Evolutionary conservation across 495 filamentous ascomycete species (phyloP).

Genomic region (Pseudomonodictys pantanalensis): DNA sequence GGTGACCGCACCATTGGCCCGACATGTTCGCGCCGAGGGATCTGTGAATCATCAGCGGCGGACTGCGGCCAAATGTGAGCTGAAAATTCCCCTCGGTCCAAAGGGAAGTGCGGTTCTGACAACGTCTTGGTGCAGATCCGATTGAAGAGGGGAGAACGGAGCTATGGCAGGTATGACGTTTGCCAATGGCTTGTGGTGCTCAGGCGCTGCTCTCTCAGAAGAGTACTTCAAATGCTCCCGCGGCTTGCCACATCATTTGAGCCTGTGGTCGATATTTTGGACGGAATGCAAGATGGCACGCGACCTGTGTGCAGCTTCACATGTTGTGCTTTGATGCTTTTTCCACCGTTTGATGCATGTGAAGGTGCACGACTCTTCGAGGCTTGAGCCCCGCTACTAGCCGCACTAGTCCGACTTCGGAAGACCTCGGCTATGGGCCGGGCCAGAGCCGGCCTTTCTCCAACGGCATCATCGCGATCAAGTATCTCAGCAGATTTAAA

Average conservation of each 20-base stretch:
- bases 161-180: constrained; percentile 25
- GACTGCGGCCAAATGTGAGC: not conserved
- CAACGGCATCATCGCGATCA: not conserved
- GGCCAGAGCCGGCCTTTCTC: not conserved
- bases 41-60: not conserved
- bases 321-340: constrained; percentile 1
- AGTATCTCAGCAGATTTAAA: not conserved
- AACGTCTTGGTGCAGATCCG: constrained; percentile 9
- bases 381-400: not conserved
- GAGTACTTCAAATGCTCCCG: not conserved
- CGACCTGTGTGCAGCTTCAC: constrained; percentile 10
- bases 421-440: constrained; percentile 12
- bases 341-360: not conserved
- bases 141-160: constrained; percentile 5
- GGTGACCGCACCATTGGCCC: constrained; percentile 26
- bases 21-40: constrained; percentile 22
- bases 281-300: too few species aligned
- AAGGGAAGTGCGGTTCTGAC: constrained; percentile 14
- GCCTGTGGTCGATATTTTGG: not conserved
- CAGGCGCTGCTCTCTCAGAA: not conserved
- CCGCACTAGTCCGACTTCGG: not conserved
- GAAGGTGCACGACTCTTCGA: constrained; percentile 11
- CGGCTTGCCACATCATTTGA: not conserved
- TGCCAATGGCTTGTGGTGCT: constrained; percentile 29
- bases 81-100: constrained; percentile 30